Evolutionary conservation across 2,329 filamentous ascomycete genomes (phyloP), one percentile per base, ranked within the genome.

Genomic region (Thermomyces lanuginosus): DNA sequence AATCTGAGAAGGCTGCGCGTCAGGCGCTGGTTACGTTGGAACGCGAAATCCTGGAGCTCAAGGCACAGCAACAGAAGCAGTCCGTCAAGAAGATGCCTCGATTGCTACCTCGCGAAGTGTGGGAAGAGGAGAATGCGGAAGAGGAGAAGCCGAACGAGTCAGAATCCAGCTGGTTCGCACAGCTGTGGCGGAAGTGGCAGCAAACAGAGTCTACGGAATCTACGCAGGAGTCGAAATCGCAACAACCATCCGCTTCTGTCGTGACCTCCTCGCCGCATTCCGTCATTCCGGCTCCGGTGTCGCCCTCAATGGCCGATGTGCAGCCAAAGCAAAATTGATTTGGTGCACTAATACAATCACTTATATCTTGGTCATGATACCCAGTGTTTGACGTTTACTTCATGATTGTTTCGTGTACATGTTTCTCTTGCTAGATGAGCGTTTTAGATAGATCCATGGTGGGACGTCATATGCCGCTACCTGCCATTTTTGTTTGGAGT

Each of bases 1-100:
- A 63, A 29, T 58, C 55, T 1, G 56, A 61, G 31, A 52, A 48
- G 29, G 42, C 49, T 6, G 43, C 51, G 3, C 44, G 55, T 19
- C 43, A 42, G 31, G 55, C 56, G 7, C 36, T 63, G 21, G 44
- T 57, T 6, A 48, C 54, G 7, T 33, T 64, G 21, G 60, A 64
- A 37, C 57, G 55, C 28, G 60, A 63, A 38, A 34, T 62, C 11
- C 31, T 63, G 6, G 42, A 46, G 10, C 41, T 59, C 18, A 51
- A 51, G 30, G 47, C 48, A n/a, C 7, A 54, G 55, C 35, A 43
- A 49, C 22, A 49, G 43, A 30, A 41, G 45, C 21, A 24, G 43
- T 2, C 27, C 38, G 6, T 18, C 7, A 50, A 51, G 24, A 31
- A 40, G 1, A 29, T 35, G n/a, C 34, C 40, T 20, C 42, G 48